phyloP scores from a whole-genome alignment of 2,329 filamentous ascomycete genomes.

The Lachnellula hyalina region DNA sequence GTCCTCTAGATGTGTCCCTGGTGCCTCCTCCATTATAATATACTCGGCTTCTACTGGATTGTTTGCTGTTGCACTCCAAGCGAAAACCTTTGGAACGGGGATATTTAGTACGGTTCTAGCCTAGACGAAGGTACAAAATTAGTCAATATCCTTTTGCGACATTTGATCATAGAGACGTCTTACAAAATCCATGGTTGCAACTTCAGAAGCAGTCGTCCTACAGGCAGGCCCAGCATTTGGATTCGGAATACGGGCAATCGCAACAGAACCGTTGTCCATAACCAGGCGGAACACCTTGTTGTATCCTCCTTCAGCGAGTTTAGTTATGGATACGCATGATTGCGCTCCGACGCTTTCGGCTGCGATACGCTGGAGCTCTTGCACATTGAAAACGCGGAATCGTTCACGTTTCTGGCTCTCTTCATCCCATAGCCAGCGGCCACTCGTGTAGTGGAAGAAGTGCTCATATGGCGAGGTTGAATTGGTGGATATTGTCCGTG shows the following conservation, averaged over 20 bases:
- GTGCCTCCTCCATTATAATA: slow-evolving; percentile 36
- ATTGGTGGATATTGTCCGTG: slow-evolving; percentile 6
- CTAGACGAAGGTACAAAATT: slow-evolving; percentile 3
- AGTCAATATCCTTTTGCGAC: neutral
- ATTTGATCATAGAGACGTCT: slow-evolving; percentile 4
- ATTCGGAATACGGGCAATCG: slow-evolving; percentile 24
- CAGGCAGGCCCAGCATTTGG: slow-evolving; percentile 16
- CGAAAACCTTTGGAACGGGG: slow-evolving; percentile 15
- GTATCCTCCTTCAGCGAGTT: slow-evolving; percentile 34
- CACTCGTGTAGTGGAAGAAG: slow-evolving; percentile 31
- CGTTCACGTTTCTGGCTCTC: slow-evolving; percentile 30
- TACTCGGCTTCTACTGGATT: slow-evolving; percentile 32
- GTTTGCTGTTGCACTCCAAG: slow-evolving; percentile 16
- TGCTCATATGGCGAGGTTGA: slow-evolving; percentile 12
- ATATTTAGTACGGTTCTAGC: slow-evolving; percentile 21
- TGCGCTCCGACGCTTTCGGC: slow-evolving; percentile 28
- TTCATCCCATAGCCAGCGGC: slow-evolving; percentile 34
- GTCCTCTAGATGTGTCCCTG: slow-evolving; percentile 27
- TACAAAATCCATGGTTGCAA: slow-evolving; percentile 26
- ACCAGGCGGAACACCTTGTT: slow-evolving; percentile 35
- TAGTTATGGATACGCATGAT: slow-evolving; percentile 33
- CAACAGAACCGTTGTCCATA: slow-evolving; percentile 27
- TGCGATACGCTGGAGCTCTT: slow-evolving; percentile 31
- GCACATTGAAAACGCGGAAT: slow-evolving; percentile 31
- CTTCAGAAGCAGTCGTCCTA: slow-evolving; percentile 23